phyloP scores from a whole-genome alignment of 176 grass and related monocot species.

The Cymbopogon citratus region DNA sequence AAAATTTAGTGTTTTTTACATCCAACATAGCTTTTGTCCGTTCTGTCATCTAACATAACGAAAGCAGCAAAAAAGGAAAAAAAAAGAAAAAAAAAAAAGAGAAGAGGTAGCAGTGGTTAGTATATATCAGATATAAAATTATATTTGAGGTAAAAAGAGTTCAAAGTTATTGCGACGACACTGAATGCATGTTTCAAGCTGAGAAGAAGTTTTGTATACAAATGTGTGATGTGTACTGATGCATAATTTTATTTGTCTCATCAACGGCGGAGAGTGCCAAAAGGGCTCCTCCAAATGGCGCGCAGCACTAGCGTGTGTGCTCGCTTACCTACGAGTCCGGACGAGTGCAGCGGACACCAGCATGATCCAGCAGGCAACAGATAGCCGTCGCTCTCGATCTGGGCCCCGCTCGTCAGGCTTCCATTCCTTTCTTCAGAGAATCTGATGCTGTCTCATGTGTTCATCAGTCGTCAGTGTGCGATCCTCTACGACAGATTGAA shows the following conservation, averaged over 20 bases:
- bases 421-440: not conserved
- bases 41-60: not conserved
- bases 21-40: not conserved
- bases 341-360: not conserved
- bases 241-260: not conserved
- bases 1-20: not conserved
- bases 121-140: not conserved
- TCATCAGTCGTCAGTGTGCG: not conserved
- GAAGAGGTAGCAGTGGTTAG: not conserved
- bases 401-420: not conserved
- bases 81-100: not conserved
- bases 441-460: not conserved
- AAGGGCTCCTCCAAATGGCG: slow-evolving; percentile 24
- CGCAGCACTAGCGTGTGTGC: not conserved
- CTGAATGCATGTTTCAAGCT: not conserved
- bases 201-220: not conserved
- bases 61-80: no score
- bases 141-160: not conserved
- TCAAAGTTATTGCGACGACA: not conserved
- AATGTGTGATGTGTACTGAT: not conserved
- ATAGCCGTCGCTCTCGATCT: not conserved
- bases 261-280: not conserved
- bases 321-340: no score
- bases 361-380: not conserved
- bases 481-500: not conserved